Conservation (phyloP, 306 rosid genomes). For the Mimosa pudica region DNA sequence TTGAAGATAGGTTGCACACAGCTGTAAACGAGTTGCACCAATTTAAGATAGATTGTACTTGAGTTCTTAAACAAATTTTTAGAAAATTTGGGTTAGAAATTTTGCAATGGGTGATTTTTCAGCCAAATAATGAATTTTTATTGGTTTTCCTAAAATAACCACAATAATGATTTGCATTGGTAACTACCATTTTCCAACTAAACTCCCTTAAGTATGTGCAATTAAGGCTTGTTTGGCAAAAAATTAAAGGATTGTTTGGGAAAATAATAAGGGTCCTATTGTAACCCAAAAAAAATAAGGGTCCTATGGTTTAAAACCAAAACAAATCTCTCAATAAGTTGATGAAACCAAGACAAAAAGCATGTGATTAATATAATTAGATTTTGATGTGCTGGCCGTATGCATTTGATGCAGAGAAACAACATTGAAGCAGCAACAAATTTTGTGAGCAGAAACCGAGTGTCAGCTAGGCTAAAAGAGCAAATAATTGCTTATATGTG, state of each 20-base stretch:
- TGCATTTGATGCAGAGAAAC: constrained; percentile 60
- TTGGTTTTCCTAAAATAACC: neutral
- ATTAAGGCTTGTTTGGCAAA: neutral
- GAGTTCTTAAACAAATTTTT: no score
- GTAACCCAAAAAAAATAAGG: no score
- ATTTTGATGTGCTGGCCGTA: constrained; percentile 8
- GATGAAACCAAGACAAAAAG: neutral
- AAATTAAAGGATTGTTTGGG: neutral
- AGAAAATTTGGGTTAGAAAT: no score
- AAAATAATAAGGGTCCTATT: no score
- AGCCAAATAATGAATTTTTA: no score
- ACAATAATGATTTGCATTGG: no score
- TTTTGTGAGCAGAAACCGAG: constrained; percentile 70
- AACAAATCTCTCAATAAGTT: neutral
- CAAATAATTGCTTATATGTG: constrained; percentile 94
- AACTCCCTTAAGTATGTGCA: neutral
- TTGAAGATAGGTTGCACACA: no score
- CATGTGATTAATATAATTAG: neutral
- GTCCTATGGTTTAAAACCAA: no score
- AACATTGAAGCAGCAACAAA: constrained; percentile 87
- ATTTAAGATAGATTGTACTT: no score
- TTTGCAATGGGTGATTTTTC: no score
- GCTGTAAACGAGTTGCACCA: no score
- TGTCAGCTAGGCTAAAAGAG: constrained; percentile 70
- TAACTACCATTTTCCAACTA: no score